Conservation (phyloP, 257 asterid species). For the Knoxia roxburghii region DNA sequence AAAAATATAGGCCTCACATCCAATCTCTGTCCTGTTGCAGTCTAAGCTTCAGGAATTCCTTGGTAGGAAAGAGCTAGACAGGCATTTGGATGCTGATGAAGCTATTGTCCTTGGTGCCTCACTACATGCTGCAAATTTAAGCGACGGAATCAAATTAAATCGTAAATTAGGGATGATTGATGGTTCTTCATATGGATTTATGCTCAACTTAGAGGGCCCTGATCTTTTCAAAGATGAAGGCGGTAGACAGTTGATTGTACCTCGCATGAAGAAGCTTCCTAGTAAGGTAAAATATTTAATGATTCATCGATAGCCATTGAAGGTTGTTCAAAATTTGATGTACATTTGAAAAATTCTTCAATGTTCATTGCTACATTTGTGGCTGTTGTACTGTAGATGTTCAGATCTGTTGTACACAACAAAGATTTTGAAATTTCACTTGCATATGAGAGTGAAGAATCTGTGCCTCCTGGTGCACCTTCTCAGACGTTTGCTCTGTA, state of each 20-base stretch:
- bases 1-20: background rate
- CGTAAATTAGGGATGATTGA: slow-evolving; percentile 98
- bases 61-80: slow-evolving; percentile 92
- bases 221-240: slow-evolving; percentile 77
- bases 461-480: slow-evolving; percentile 67
- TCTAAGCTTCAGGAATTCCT: slow-evolving; percentile 94
- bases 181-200: slow-evolving; percentile 87
- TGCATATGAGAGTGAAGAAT: slow-evolving; percentile 74
- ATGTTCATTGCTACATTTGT: slow-evolving; percentile 7
- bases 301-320: background rate
- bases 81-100: slow-evolving; percentile 95
- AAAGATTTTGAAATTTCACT: slow-evolving; percentile 92
- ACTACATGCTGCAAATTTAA: slow-evolving; percentile 91
- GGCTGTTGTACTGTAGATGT: slow-evolving; percentile 51
- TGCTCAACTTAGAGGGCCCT: slow-evolving; percentile 71
- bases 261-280: slow-evolving; percentile 91
- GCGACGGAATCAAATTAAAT: slow-evolving; percentile 96
- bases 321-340: background rate
- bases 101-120: slow-evolving; percentile 96
- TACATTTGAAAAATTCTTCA: background rate
- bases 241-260: slow-evolving; percentile 76
- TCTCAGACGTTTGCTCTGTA: slow-evolving; percentile 70
- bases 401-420: slow-evolving; percentile 79
- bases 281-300: slow-evolving; percentile 55
- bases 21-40: slow-evolving; percentile 31